Conservation (phyloP, 257 asterid genomes). For the Paulownia fortunei region DNA sequence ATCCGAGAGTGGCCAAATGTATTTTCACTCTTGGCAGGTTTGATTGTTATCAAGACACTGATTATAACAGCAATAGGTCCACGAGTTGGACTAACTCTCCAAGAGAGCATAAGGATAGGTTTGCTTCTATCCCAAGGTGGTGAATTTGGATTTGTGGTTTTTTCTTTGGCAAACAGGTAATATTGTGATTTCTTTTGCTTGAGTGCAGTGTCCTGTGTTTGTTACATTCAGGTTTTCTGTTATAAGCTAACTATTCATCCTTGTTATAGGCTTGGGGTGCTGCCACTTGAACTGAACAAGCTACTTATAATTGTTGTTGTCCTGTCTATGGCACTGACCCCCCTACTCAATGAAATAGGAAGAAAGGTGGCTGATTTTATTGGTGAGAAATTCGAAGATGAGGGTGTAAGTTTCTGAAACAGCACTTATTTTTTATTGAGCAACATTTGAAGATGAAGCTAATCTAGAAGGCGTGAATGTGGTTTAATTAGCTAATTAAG, state of each 20-base stretch:
- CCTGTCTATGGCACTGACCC: slow-evolving; percentile 95
- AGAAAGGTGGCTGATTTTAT: slow-evolving; percentile 75
- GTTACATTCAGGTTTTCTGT: slow-evolving; percentile 12
- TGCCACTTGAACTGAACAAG: slow-evolving; percentile 98
- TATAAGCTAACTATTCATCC: slow-evolving; percentile 26
- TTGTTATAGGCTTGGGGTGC: slow-evolving; percentile 91
- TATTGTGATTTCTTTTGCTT: slow-evolving; percentile 23
- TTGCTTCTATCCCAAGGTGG: slow-evolving; percentile 99
- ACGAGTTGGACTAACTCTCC: slow-evolving; percentile 84
- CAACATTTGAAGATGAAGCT: slow-evolving; percentile 19
- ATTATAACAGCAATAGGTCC: slow-evolving; percentile 97
- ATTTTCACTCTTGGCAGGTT: slow-evolving; percentile 88
- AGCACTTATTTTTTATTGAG: background rate
- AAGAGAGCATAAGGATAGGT: slow-evolving; percentile 95
- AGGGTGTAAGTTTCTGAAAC: slow-evolving; percentile 58
- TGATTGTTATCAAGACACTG: slow-evolving; percentile 86
- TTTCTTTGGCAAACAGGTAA: slow-evolving; percentile 95
- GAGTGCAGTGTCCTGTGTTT: slow-evolving; percentile 11
- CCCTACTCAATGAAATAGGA: slow-evolving; percentile 91
- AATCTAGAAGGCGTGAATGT: background rate
- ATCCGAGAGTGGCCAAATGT: slow-evolving; percentile 99
- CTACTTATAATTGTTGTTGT: slow-evolving; percentile 98
- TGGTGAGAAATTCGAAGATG: slow-evolving; percentile 66
- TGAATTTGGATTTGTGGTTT: slow-evolving; percentile 95
- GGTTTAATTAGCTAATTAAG: background rate